Evolutionary conservation across 139 green algal genomes (phyloP), one percentile per base, ranked within the genome.

Genomic region (Gonium pectorale): DNA sequence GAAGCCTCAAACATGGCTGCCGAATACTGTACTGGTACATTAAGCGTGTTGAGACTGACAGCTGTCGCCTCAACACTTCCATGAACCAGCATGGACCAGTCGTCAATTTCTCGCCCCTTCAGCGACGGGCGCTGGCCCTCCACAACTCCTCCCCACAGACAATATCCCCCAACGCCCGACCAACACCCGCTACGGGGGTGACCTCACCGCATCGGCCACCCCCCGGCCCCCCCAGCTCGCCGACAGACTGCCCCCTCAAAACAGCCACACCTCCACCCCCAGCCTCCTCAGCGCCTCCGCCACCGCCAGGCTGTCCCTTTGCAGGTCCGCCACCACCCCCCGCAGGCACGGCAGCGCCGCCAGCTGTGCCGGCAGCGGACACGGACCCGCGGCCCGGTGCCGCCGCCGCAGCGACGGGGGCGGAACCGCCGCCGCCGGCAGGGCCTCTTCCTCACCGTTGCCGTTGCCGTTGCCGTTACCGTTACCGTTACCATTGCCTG

Each of bases 301-400:
- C 62, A 41, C 77, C 62, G 43, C 38, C 62, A 83, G 31, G 43
- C 46, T 62, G 41, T 64, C 62, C 6, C 35, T 38, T 62, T 63
- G 43, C 60, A 83, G 22, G 62, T 83, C 77, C 31, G 77, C 77
- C 17, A 73, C 60, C 31, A 73, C n/a, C 60, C 73, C 43, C 43
- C 41, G 43, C 77, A 83, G 59, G 5, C 15, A 6, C 26, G 74
- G 54, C 54, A 81, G 24, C 27, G 38, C 11, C 11, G 27, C 56
- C 33, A 81, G 54, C 27, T 56, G 24, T 17, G 56, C 37, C 19
- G 74, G 56, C 56, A 81, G 59, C 37, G 13, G 40, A 26, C 74
- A 81, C 52, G 74, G 74, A 6, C 74, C 74, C 67, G 40, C 67
- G 17, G 67, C 6, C 67, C 6, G 40, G 5, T 35, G 35, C 64